phyloP scores from a whole-genome alignment of 192 early-diverging fungal genomes.

The Tieghemiomyces parasiticus region DNA sequence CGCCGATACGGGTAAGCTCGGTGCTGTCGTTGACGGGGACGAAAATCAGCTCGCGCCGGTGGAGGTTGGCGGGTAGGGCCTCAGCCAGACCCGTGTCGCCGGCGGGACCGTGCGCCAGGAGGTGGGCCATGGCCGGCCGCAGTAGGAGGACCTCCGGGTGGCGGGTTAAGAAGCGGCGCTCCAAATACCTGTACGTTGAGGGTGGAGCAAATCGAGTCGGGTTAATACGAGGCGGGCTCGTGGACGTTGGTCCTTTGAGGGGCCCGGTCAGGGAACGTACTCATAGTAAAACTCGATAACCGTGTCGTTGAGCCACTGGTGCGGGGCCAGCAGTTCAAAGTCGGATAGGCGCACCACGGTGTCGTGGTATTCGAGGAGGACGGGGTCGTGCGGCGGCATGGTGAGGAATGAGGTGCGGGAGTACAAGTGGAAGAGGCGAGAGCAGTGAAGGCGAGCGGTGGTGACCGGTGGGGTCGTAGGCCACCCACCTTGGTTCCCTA shows the following conservation, averaged over 20 bases:
- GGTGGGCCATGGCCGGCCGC: background rate
- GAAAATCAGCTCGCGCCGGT: background rate
- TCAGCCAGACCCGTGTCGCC: background rate
- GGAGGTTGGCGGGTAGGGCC: background rate
- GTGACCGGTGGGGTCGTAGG: too few species aligned
- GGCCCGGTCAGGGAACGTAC: too few species aligned
- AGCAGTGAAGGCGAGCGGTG: too few species aligned
- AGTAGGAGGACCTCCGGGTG: background rate
- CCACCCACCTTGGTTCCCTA: too few species aligned
- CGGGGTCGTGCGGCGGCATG: background rate
- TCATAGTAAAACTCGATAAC: background rate
- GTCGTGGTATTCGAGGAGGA: conserved; percentile 3
- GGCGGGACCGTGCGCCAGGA: background rate
- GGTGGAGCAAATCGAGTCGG: too few species aligned
- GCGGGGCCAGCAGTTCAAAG: background rate
- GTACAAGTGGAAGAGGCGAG: too few species aligned
- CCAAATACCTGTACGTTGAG: background rate
- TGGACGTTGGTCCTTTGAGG: too few species aligned
- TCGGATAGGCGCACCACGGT: background rate
- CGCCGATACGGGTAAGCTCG: background rate
- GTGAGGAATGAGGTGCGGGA: too few species aligned
- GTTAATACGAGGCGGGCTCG: too few species aligned
- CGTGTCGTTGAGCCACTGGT: conserved; percentile 2
- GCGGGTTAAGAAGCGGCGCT: background rate
- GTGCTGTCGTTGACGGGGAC: background rate